These are phyloP conservation scores for Epichloe amarillans DNA, from an alignment of 2,329 filamentous ascomycete genomes.

Conservation along the genomic window DNA sequence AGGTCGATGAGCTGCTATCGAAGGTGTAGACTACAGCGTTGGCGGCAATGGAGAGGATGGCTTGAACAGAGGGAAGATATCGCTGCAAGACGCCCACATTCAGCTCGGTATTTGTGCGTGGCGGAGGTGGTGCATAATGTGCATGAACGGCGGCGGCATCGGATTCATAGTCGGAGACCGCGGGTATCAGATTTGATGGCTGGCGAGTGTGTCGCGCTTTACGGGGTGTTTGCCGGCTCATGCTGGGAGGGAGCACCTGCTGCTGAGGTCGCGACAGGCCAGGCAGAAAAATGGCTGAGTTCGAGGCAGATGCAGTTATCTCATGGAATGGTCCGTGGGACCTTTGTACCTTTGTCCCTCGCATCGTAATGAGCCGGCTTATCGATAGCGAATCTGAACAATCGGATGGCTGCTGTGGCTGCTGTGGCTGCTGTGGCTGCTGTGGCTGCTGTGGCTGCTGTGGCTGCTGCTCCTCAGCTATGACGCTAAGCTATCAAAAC, in stretches of 20 bases:
- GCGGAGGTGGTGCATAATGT: slow-evolving; percentile 31
- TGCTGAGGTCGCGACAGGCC: too few relatives aligned
- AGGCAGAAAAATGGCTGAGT: not conserved
- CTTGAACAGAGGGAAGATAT: slow-evolving; percentile 60
- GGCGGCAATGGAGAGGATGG: slow-evolving; percentile 67
- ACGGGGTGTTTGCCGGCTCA: slow-evolving; percentile 32
- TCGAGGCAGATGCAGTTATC: too few relatives aligned
- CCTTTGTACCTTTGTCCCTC: not conserved
- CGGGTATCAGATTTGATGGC: slow-evolving; percentile 25
- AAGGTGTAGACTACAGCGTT: slow-evolving; percentile 83
- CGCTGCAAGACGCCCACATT: slow-evolving; percentile 76
- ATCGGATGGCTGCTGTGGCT: too few relatives aligned
- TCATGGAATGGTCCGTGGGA: too few relatives aligned
- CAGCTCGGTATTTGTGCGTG: slow-evolving; percentile 69
- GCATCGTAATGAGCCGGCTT: not conserved
- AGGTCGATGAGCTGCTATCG: slow-evolving; percentile 46
- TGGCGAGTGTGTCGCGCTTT: slow-evolving; percentile 28
- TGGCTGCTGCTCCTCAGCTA: too few relatives aligned
- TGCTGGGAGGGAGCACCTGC: slow-evolving; percentile 10
- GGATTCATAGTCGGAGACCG: slow-evolving; percentile 51
- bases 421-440: too few relatives aligned
- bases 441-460: too few relatives aligned
- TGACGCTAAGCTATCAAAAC: not conserved
- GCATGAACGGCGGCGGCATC: slow-evolving; percentile 37
- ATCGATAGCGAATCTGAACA: not conserved